These are phyloP conservation scores for Verticillium dahliae DNA, from an alignment of 2,329 filamentous ascomycete species.

Conservation along the genomic window DNA sequence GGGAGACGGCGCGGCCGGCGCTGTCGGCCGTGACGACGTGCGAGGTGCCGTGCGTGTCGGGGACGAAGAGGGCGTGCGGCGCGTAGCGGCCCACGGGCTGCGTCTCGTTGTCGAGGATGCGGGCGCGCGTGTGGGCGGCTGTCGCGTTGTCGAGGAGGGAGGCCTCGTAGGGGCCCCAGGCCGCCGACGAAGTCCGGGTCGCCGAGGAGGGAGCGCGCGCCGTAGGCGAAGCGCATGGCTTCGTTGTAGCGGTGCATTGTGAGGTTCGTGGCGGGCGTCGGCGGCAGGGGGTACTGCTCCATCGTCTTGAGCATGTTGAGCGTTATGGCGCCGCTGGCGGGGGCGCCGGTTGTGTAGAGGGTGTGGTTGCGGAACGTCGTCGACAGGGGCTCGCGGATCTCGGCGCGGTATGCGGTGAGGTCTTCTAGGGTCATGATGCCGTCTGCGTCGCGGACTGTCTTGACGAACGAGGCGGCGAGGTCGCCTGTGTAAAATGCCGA, in stretches of 20 bases:
- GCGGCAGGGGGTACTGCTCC: constrained; percentile 62
- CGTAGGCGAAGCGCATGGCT: constrained; percentile 85
- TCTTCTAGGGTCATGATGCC: constrained; percentile 85
- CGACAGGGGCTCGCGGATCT: constrained; percentile 55
- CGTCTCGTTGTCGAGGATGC: constrained; percentile 67
- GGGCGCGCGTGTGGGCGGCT: constrained; percentile 51
- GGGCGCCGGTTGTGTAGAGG: constrained; percentile 64
- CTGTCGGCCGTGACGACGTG: constrained; percentile 68
- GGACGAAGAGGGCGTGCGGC: constrained; percentile 56
- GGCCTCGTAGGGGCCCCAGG: constrained; percentile 56
- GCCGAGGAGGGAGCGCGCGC: constrained; percentile 68
- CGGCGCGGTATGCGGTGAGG: constrained; percentile 64
- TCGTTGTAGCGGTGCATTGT: constrained; percentile 81
- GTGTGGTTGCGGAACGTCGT: constrained; percentile 65
- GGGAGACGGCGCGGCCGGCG: constrained; percentile 67
- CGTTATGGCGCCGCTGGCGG: constrained; percentile 71
- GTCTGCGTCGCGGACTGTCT: constrained; percentile 58
- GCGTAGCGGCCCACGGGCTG: constrained; percentile 70
- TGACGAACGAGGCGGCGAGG: constrained; percentile 70
- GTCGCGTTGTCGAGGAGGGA: constrained; percentile 58
- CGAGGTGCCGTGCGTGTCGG: constrained; percentile 60
- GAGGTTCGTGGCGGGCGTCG: constrained; percentile 49
- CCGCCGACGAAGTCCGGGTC: constrained; percentile 70
- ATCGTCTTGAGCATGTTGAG: constrained; percentile 76
- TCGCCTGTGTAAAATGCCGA: constrained; percentile 69